phyloP scores from a whole-genome alignment of 164 flowering plant species.

The Vitis amurensis region DNA sequence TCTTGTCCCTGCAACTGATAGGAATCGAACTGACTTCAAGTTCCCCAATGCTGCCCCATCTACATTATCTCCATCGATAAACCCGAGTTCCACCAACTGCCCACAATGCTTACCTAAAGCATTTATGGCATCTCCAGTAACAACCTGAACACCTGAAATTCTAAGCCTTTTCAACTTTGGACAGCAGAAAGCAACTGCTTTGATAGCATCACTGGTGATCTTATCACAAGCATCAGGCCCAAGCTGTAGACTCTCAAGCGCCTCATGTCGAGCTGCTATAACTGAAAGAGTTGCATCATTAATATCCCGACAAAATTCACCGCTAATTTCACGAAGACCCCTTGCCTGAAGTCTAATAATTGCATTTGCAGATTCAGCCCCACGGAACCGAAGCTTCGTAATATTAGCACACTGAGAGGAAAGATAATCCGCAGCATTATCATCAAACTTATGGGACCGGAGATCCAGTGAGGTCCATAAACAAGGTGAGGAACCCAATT shows the following conservation, averaged over 20 bases:
- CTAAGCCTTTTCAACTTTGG: slow-evolving; percentile 70
- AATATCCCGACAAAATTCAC: slow-evolving; percentile 78
- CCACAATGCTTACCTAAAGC: slow-evolving; percentile 73
- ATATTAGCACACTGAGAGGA: slow-evolving; percentile 68
- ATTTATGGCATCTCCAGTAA: slow-evolving; percentile 72
- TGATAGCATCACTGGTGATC: slow-evolving; percentile 85
- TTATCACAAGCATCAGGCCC: slow-evolving; percentile 94
- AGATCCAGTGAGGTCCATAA: slow-evolving; percentile 87
- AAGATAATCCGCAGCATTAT: slow-evolving; percentile 48
- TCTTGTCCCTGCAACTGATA: slow-evolving; percentile 85
- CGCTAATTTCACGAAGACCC: slow-evolving; percentile 67
- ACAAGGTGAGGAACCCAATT: slow-evolving; percentile 60
- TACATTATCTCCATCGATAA: slow-evolving; percentile 73
- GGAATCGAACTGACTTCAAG: slow-evolving; percentile 58
- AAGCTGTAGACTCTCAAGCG: slow-evolving; percentile 77
- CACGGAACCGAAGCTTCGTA: slow-evolving; percentile 79
- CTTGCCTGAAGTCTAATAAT: slow-evolving; percentile 69
- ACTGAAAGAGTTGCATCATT: slow-evolving; percentile 83
- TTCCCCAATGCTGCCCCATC: slow-evolving; percentile 72
- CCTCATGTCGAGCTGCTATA: slow-evolving; percentile 87
- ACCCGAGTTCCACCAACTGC: slow-evolving; percentile 73
- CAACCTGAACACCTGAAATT: slow-evolving; percentile 81
- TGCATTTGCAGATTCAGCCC: slow-evolving; percentile 84
- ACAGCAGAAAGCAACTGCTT: slow-evolving; percentile 75
- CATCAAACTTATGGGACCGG: slow-evolving; percentile 74